These are phyloP conservation scores for Xylaria scruposa DNA, from an alignment of 495 filamentous ascomycete species.

Conservation along the genomic window DNA sequence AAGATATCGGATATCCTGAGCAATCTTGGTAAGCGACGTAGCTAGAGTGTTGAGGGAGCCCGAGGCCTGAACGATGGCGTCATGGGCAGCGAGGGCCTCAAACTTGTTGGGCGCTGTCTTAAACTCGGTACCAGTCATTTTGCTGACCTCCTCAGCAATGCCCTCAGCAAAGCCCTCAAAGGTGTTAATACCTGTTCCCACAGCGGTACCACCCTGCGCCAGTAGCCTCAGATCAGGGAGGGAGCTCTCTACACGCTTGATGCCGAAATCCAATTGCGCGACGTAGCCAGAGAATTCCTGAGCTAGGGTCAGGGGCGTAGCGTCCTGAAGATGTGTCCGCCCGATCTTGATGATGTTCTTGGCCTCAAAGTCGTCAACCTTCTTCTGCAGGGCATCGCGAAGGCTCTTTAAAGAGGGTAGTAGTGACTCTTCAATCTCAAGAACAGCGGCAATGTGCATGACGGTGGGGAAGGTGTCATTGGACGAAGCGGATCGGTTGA, in stretches of 20 bases:
- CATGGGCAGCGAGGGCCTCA: slow-evolving; percentile 96
- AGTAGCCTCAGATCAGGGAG: slow-evolving; percentile 85
- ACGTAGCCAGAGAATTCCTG: slow-evolving; percentile 99
- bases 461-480: slow-evolving; percentile 99
- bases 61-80: slow-evolving; percentile 91
- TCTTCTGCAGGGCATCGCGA: slow-evolving; percentile 80
- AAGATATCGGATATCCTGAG: slow-evolving; percentile 96
- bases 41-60: slow-evolving; percentile 95
- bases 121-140: slow-evolving; percentile 92
- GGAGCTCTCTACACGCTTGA: slow-evolving; percentile 82
- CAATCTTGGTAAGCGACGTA: slow-evolving; percentile 94
- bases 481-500: slow-evolving; percentile 98
- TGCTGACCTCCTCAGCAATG: slow-evolving; percentile 86
- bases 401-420: slow-evolving; percentile 83
- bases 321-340: slow-evolving; percentile 96
- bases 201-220: slow-evolving; percentile 95
- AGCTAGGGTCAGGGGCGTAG: slow-evolving; percentile 92
- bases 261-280: slow-evolving; percentile 87
- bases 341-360: slow-evolving; percentile 97
- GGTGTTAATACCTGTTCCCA: slow-evolving; percentile 97
- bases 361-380: slow-evolving; percentile 86
- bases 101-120: slow-evolving; percentile 99
- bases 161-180: slow-evolving; percentile 94
- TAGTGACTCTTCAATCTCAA: slow-evolving; percentile 87
- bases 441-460: slow-evolving; percentile 97